Evolutionary conservation across 1,284 basidiomycete species (phyloP).

Genomic region (Tilletia setariae): DNA sequence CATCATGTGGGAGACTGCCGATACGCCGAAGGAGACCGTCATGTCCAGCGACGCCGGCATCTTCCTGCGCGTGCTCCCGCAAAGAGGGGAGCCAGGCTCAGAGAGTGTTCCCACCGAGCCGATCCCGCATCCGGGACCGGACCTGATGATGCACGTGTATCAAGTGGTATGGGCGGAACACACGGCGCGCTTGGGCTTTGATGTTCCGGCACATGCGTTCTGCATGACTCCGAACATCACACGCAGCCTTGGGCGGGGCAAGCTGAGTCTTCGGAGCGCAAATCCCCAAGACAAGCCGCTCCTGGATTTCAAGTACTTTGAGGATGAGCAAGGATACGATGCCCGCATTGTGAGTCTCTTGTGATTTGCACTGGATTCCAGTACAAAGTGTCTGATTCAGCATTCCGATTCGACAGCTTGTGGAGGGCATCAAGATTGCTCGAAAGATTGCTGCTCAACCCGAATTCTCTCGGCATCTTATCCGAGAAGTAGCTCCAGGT

Average conservation of each 20-base stretch:
- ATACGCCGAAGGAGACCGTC: constrained; percentile 53
- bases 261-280: constrained; percentile 54
- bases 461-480: constrained; percentile 56
- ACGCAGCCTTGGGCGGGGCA: constrained; percentile 56
- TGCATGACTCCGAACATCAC: constrained; percentile 56
- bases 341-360: constrained; percentile 48
- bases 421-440: constrained; percentile 61
- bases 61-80: constrained; percentile 48
- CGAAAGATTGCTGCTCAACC: constrained; percentile 57
- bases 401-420: too few relatives aligned
- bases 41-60: constrained; percentile 55
- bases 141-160: constrained; percentile 52
- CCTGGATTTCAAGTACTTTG: constrained; percentile 61
- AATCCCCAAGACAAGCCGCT: constrained; percentile 58
- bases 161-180: constrained; percentile 52
- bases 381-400: too few relatives aligned
- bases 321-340: constrained; percentile 59
- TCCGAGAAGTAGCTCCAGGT: constrained; percentile 57
- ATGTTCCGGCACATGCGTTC: constrained; percentile 51
- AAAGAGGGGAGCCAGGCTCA: constrained; percentile 31
- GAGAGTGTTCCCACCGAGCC: constrained; percentile 13
- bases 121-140: constrained; percentile 44
- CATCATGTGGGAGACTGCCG: constrained; percentile 52
- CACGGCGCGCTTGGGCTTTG: constrained; percentile 52
- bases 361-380: too few relatives aligned